These are phyloP conservation scores for Ophiostoma sp. DNA, from an alignment of 2,329 filamentous ascomycete genomes.

Conservation along the genomic window DNA sequence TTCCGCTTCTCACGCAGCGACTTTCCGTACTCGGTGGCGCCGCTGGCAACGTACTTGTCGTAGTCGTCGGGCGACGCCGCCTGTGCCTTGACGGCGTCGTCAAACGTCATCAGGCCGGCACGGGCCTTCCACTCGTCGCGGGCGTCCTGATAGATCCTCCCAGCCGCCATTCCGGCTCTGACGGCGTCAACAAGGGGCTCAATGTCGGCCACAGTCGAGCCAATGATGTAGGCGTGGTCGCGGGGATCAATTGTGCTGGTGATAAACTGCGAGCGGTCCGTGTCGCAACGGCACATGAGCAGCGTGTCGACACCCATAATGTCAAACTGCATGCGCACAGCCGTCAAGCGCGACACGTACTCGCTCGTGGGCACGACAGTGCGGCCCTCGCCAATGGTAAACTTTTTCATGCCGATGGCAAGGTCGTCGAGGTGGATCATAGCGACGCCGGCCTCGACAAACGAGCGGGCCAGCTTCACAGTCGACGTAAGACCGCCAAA, in stretches of 20 bases:
- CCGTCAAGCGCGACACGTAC: conserved; percentile 35
- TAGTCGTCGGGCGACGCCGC: neutral
- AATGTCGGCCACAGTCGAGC: conserved; percentile 33
- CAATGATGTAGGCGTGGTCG: conserved; percentile 38
- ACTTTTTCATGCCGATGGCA: conserved; percentile 41
- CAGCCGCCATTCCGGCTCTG: conserved; percentile 27
- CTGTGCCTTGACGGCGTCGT: conserved; percentile 25
- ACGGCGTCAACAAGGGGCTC: conserved; percentile 30
- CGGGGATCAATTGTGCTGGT: conserved; percentile 36
- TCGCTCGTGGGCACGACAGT: conserved; percentile 39
- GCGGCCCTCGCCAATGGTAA: conserved; percentile 38
- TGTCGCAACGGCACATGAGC: conserved; percentile 37
- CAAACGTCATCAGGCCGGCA: conserved; percentile 21
- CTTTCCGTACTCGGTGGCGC: conserved; percentile 9
- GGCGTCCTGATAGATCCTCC: conserved; percentile 24
- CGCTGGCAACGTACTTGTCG: conserved; percentile 5
- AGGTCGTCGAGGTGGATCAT: conserved; percentile 42
- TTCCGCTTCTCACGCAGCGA: conserved; percentile 8
- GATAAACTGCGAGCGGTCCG: conserved; percentile 37
- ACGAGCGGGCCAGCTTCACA: conserved; percentile 38
- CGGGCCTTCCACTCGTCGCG: conserved; percentile 20
- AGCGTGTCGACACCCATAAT: conserved; percentile 38
- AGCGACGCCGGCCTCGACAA: conserved; percentile 40
- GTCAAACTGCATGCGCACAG: conserved; percentile 38
- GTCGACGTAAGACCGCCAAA: conserved; percentile 38